phyloP scores from a whole-genome alignment of 306 rosid genomes.

The Albizia julibrissin region DNA sequence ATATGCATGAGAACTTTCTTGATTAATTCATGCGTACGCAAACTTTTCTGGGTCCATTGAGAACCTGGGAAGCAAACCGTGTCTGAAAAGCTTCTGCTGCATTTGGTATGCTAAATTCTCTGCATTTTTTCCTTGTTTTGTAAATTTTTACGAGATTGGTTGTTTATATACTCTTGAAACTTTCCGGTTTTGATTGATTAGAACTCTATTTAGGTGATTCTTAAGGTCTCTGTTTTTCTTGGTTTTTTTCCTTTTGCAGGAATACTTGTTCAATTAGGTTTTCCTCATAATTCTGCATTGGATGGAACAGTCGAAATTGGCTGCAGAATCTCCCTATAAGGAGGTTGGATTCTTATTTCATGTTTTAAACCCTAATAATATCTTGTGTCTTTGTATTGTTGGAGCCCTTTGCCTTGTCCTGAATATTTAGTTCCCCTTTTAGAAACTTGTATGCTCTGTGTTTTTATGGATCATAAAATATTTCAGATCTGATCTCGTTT shows the following conservation, averaged over 20 bases:
- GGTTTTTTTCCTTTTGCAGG: conserved; percentile 37
- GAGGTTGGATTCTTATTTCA: conserved; percentile 60
- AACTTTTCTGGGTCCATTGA: conserved; percentile 26
- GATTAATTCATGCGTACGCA: conserved; percentile 44
- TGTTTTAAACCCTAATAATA: conserved; percentile 34
- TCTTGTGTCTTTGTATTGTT: conserved; percentile 21
- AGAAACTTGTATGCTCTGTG: conserved; percentile 35
- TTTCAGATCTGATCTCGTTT: conserved; percentile 35
- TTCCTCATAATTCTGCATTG: conserved; percentile 33
- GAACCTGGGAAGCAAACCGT: conserved; percentile 39
- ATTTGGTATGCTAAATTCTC: conserved; percentile 44
- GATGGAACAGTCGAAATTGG: conserved; percentile 66
- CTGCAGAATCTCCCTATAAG: conserved; percentile 50
- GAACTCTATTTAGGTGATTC: conserved; percentile 30
- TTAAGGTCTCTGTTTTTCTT: conserved; percentile 25
- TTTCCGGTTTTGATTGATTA: conserved; percentile 37
- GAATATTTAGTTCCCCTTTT: conserved; percentile 15
- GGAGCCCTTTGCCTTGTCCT: neutral
- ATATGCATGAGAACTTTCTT: conserved; percentile 33
- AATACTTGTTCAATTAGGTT: conserved; percentile 41
- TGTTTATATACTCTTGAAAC: conserved; percentile 33
- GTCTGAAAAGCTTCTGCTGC: conserved; percentile 35
- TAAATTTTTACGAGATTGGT: conserved; percentile 27
- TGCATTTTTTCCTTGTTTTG: conserved; percentile 24
- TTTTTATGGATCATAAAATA: conserved; percentile 29